These are phyloP conservation scores for Diaporthe nobilis DNA, from an alignment of 2,329 filamentous ascomycete genomes.

Conservation along the genomic window DNA sequence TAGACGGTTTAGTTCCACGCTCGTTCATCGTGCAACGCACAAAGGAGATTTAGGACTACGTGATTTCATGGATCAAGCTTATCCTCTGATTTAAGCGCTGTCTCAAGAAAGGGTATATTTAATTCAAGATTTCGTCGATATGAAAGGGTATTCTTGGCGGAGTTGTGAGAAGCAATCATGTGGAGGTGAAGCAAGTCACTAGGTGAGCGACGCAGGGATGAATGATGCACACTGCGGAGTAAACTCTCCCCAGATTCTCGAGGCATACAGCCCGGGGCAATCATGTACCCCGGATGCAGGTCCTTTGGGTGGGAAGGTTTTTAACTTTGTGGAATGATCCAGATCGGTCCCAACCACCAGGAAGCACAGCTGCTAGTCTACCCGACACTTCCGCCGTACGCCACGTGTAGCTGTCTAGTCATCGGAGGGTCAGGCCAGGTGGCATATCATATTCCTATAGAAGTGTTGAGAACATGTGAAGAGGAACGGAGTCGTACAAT, in stretches of 20 bases:
- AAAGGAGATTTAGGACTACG: neutral
- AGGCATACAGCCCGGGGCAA: neutral
- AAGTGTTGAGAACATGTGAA: neutral
- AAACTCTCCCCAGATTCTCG: conserved; percentile 16
- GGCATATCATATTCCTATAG: neutral
- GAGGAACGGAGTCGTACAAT: too few relatives aligned
- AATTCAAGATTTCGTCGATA: conserved; percentile 1
- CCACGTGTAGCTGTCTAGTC: neutral
- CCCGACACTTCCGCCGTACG: conserved; percentile 6
- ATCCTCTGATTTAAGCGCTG: neutral
- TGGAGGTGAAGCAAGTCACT: conserved; percentile 20
- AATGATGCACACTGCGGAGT: conserved; percentile 22
- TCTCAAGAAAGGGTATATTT: neutral
- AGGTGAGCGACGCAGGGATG: conserved; percentile 23
- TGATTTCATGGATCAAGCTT: neutral
- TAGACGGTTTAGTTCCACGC: neutral
- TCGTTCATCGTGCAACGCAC: neutral
- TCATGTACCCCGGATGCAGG: conserved; percentile 24
- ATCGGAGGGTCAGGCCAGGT: neutral
- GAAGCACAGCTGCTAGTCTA: neutral
- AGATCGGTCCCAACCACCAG: conserved; percentile 6
- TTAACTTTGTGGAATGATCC: conserved; percentile 6
- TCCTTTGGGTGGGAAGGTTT: neutral
- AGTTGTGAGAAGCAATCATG: neutral
- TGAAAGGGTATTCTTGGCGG: neutral